A percentile compares a stretch with the other conserved stretches of the same genome.
Conservation (phyloP, 2,329 filamentous ascomycete species). For the Paracamarosporium sp. region DNA sequence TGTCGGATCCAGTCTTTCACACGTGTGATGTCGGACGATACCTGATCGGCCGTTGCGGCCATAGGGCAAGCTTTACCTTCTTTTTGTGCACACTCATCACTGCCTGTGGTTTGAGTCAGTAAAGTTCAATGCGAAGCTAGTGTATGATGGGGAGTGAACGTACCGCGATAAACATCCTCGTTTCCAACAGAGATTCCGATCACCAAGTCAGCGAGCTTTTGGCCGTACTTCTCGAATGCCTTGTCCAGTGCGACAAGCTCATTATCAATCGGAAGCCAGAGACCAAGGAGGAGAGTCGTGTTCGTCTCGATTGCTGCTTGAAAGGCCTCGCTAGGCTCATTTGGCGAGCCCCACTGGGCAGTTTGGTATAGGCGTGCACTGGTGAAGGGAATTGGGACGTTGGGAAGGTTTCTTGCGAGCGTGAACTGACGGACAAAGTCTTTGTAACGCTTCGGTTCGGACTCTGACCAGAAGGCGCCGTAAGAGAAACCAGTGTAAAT, state of each 20-base stretch:
- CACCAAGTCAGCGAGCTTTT: conserved; percentile 58
- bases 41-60: conserved; percentile 67
- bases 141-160: not conserved
- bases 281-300: conserved; percentile 39
- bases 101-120: not conserved
- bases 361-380: conserved; percentile 73
- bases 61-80: conserved; percentile 53
- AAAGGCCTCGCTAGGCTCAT: conserved; percentile 63
- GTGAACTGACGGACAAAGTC: conserved; percentile 34
- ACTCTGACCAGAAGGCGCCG: conserved; percentile 32
- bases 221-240: conserved; percentile 39
- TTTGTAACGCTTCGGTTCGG: conserved; percentile 20
- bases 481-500: conserved; percentile 39
- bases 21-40: conserved; percentile 62
- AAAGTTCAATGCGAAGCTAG: not conserved
- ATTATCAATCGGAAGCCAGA: conserved; percentile 32
- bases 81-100: conserved; percentile 1
- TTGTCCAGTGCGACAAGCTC: conserved; percentile 39
- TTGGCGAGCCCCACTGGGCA: conserved; percentile 58
- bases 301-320: conserved; percentile 40
- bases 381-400: conserved; percentile 63
- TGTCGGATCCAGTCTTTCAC: conserved; percentile 34
- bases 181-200: conserved; percentile 43
- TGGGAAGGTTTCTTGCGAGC: conserved; percentile 26
- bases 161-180: conserved; percentile 66